A percentile compares a stretch with the other conserved stretches of the same genome.
These are phyloP conservation scores for Ricinus communis DNA, from an alignment of 345 rosid species.

Conservation along the genomic window DNA sequence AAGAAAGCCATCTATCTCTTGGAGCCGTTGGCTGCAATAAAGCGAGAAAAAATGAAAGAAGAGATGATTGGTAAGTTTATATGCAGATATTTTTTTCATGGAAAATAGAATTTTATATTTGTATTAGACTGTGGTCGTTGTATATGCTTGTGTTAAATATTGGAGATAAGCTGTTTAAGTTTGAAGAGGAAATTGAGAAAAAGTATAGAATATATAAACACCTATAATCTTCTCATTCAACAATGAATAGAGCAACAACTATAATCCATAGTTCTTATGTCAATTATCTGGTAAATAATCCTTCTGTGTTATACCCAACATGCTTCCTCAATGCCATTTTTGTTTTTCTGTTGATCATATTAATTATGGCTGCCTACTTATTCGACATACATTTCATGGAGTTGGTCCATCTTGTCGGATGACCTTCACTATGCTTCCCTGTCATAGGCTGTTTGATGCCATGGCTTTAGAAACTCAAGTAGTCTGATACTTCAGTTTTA, in stretches of 20 bases:
- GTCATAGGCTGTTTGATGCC: no score
- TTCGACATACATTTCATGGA: neutral
- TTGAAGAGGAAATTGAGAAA: neutral
- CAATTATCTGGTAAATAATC: neutral
- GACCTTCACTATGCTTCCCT: neutral
- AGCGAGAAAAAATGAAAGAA: slow-evolving; percentile 96
- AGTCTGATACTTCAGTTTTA: neutral
- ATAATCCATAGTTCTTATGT: neutral
- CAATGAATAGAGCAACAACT: neutral
- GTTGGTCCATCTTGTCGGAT: neutral
- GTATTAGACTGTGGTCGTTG: neutral
- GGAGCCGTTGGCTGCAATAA: slow-evolving; percentile 87
- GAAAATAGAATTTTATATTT: neutral
- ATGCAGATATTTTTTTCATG: neutral
- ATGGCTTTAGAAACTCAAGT: neutral
- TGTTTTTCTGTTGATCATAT: neutral
- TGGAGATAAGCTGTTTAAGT: no score
- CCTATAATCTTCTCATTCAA: neutral
- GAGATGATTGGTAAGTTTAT: slow-evolving; percentile 81
- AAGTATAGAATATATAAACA: neutral
- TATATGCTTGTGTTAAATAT: neutral
- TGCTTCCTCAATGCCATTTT: neutral
- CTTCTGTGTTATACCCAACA: neutral
- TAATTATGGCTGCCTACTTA: neutral
- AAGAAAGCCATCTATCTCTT: slow-evolving; percentile 58